Percentiles rank a stretch among this genome's conserved stretches.
Evolutionary conservation across 2,329 filamentous ascomycete genomes (phyloP).

Genomic region (Beauveria medogensis): DNA sequence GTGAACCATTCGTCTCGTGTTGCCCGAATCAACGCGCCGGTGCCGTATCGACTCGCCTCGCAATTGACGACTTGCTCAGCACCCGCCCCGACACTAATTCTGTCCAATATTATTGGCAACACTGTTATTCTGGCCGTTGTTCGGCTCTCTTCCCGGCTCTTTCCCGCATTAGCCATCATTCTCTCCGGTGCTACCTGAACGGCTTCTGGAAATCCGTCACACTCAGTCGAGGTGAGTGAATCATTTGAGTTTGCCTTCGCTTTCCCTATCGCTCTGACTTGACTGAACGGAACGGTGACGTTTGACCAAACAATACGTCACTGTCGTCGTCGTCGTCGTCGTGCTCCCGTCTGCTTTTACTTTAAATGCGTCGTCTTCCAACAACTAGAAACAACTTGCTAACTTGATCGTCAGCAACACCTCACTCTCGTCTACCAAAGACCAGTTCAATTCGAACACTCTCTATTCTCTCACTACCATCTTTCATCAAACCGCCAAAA

Average conservation of each 20-base stretch:
- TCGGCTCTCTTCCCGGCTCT: slow-evolving; percentile 21
- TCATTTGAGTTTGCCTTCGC: slow-evolving; percentile 9
- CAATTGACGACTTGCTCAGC: slow-evolving; percentile 20
- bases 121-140: slow-evolving; percentile 24
- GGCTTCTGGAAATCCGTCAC: slow-evolving; percentile 18
- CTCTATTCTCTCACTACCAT: too few relatives aligned
- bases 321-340: neutral
- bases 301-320: neutral
- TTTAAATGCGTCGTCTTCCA: neutral
- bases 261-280: neutral
- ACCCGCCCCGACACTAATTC: slow-evolving; percentile 23
- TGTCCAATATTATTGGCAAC: slow-evolving; percentile 28
- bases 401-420: slow-evolving; percentile 4
- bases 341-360: neutral
- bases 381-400: neutral
- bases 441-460: neutral
- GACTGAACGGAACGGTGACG: neutral
- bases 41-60: slow-evolving; percentile 26
- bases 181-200: slow-evolving; percentile 13
- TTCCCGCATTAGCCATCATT: slow-evolving; percentile 16
- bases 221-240: slow-evolving; percentile 28
- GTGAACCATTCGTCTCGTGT: slow-evolving; percentile 22
- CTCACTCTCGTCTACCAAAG: neutral
- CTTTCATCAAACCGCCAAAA: slow-evolving; percentile 19
- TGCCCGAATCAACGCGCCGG: slow-evolving; percentile 24